Conservation (phyloP, 305 asterid genomes). For the Lippia alba region DNA sequence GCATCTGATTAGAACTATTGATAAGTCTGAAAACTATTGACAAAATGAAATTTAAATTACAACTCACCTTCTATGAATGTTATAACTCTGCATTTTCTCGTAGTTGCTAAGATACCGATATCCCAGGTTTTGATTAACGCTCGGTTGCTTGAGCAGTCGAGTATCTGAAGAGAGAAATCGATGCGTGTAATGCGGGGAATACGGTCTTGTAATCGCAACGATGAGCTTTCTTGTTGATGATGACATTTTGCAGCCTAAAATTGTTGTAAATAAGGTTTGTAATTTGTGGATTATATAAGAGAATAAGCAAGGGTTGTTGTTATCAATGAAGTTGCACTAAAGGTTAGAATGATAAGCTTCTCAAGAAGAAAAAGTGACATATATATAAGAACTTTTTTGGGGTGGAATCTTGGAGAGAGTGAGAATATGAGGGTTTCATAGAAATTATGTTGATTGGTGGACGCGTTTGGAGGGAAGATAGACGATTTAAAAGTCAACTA, state of each 20-base stretch:
- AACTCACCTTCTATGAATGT: slow-evolving; percentile 37
- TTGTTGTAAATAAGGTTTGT: neutral
- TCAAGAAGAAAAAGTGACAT: slow-evolving; percentile 25
- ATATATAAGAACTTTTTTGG: slow-evolving; percentile 3
- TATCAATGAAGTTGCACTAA: slow-evolving; percentile 5
- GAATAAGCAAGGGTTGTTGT: neutral
- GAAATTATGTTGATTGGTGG: slow-evolving; percentile 24
- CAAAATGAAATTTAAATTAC: neutral
- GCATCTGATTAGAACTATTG: neutral
- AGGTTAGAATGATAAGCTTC: neutral
- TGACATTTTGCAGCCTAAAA: slow-evolving; percentile 26
- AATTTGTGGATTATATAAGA: neutral
- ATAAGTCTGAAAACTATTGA: neutral
- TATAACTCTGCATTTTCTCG: slow-evolving; percentile 18
- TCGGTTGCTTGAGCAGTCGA: slow-evolving; percentile 19
- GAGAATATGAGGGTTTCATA: slow-evolving; percentile 12
- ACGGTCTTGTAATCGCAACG: slow-evolving; percentile 30
- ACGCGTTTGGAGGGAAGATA: slow-evolving; percentile 11
- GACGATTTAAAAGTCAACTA: neutral
- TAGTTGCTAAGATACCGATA: slow-evolving; percentile 35
- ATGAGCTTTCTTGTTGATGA: slow-evolving; percentile 27
- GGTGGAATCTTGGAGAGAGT: neutral
- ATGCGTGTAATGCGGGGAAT: slow-evolving; percentile 19
- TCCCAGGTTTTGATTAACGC: slow-evolving; percentile 23
- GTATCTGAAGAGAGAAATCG: slow-evolving; percentile 15